Percentiles rank a stretch among this genome's conserved stretches.
These are phyloP conservation scores for Theobroma cacao DNA, from an alignment of 345 rosid genomes.

Conservation along the genomic window DNA sequence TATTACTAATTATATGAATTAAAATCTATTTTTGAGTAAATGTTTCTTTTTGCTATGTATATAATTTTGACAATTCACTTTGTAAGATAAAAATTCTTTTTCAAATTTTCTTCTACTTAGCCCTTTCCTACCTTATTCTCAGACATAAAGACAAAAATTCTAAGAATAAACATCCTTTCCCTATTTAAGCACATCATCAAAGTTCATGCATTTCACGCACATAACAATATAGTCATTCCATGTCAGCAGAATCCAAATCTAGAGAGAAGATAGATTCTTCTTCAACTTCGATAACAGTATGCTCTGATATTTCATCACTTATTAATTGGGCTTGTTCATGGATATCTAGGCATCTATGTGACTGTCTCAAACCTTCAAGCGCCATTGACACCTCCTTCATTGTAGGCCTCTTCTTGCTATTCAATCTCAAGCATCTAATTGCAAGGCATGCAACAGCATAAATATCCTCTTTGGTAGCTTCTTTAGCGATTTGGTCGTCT, in stretches of 20 bases:
- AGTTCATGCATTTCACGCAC: no score
- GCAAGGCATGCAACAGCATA: not conserved
- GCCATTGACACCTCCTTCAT: constrained; percentile 4
- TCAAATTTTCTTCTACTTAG: no score
- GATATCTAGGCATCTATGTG: not conserved
- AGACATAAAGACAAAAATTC: no score
- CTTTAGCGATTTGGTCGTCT: not conserved
- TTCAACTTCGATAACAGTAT: not conserved
- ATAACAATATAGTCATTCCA: no score
- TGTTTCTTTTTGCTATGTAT: no score
- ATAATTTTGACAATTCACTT: no score
- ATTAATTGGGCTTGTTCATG: not conserved
- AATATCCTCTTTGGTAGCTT: not conserved
- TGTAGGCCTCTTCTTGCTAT: constrained; percentile 14
- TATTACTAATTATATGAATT: no score
- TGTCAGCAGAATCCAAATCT: not conserved
- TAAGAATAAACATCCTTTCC: no score
- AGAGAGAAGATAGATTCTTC: not conserved
- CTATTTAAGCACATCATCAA: no score
- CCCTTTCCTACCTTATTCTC: no score
- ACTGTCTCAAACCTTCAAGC: constrained; percentile 3
- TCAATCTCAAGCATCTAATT: constrained; percentile 8
- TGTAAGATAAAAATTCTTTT: no score
- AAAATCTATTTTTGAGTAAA: no score
- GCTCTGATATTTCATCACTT: not conserved